Evolutionary conservation across 768 basidiomycete species (phyloP), one percentile per base, ranked within the genome.

Genomic region (Pulveroboletus sp.): DNA sequence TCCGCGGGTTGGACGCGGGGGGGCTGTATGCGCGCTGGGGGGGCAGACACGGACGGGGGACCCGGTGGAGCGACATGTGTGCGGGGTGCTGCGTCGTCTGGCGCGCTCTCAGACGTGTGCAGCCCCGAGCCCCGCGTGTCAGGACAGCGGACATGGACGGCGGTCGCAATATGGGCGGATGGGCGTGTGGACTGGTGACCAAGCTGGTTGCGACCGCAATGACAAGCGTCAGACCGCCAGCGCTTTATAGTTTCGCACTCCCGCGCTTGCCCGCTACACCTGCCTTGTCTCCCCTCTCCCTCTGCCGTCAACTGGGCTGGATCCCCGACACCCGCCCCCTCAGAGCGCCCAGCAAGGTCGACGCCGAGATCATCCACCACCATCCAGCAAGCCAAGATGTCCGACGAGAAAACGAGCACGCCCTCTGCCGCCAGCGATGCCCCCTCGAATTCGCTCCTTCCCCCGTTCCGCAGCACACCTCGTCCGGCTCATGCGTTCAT

Each of bases 1-100:
- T 81, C 49, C 61, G 59, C 26, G 46, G 54, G 18, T 41, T 51
- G 27, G 57, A 26, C 2, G 49, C n/a, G 43, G 60, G 36, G 8
- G 48, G 31, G 50, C 42, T 47, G 47, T 52, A 55, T n/a, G 49
- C 28, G 31, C 52, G 53, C 12, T 24, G 38, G 10, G 27, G 47
- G 8, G 21, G 46, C 11, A 21, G 21, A 21, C 21, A 46, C 36
- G 44, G n/a, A 10, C 43, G 46, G 30, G 54, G 36, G 47, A 8
- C 10, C n/a, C 40, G 38, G 7, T 11, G 47, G 3, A 39, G 43
- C 17, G 35, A 33, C 39, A 57, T 43, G 9, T 10, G 31, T 5
- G 9, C 2, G 21, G 21, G 21, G 3, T 21, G 21, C n/a, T n/a
- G n/a, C n/a, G 33, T 35, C 14, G 33, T 35, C 6, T 15, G 31